These are phyloP conservation scores for Colletotrichum karsti DNA, from an alignment of 2,329 filamentous ascomycete genomes.

Conservation along the genomic window DNA sequence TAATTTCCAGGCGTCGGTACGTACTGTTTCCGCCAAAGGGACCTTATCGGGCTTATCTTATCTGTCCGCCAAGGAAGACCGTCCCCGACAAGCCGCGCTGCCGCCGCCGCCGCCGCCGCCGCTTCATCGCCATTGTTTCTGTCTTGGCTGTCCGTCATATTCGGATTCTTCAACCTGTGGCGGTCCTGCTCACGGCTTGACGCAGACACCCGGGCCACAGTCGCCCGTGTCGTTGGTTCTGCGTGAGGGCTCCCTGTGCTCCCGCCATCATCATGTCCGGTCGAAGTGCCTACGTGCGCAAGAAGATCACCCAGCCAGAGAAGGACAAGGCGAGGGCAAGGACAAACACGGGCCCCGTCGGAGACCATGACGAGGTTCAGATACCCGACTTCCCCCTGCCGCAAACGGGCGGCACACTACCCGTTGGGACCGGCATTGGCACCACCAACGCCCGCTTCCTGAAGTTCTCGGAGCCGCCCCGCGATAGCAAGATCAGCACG, in stretches of 20 bases:
- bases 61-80: background rate
- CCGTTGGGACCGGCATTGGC: slow-evolving; percentile 46
- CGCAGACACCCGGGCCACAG: background rate
- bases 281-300: slow-evolving; percentile 65
- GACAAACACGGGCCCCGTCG: slow-evolving; percentile 37
- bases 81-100: background rate
- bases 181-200: background rate
- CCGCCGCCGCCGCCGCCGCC: background rate
- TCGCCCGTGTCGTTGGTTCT: background rate
- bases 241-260: background rate
- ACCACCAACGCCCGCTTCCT: slow-evolving; percentile 54
- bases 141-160: background rate
- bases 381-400: slow-evolving; percentile 48
- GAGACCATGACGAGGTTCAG: slow-evolving; percentile 46
- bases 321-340: slow-evolving; percentile 46
- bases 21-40: background rate
- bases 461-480: slow-evolving; percentile 51
- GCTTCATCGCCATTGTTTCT: background rate
- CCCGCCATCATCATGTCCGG: slow-evolving; percentile 57
- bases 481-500: slow-evolving; percentile 38
- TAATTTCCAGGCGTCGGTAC: background rate
- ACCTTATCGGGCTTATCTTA: slow-evolving; percentile 7
- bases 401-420: slow-evolving; percentile 40
- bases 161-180: background rate
- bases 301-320: slow-evolving; percentile 63